phyloP scores from a whole-genome alignment of 2,329 filamentous ascomycete genomes.

The Byssochlamys sp. region DNA sequence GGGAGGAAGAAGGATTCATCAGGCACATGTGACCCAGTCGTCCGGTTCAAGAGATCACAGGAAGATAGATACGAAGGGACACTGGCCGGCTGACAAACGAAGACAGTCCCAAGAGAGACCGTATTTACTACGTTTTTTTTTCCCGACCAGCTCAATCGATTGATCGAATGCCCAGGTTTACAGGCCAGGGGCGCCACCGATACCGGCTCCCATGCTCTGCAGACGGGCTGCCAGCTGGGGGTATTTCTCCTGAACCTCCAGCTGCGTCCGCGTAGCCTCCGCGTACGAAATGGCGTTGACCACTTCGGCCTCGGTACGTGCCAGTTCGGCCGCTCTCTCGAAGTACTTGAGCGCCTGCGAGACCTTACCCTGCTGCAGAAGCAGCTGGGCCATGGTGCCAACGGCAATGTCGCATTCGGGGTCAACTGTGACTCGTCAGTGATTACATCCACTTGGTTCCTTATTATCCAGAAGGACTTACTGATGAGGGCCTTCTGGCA shows the following conservation, averaged over 20 bases:
- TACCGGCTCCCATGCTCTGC: conserved; percentile 46
- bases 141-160: background rate
- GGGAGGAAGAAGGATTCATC: background rate
- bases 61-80: background rate
- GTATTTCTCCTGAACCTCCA: conserved; percentile 83
- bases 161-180: conserved; percentile 13
- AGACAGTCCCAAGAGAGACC: background rate
- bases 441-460: background rate
- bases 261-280: conserved; percentile 89
- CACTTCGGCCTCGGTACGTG: conserved; percentile 87
- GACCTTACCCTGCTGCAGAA: conserved; percentile 95
- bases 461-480: conserved; percentile 43
- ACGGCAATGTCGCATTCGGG: conserved; percentile 98
- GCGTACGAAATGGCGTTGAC: conserved; percentile 94
- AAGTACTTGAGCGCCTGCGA: conserved; percentile 93
- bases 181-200: conserved; percentile 26
- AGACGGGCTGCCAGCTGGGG: conserved; percentile 67
- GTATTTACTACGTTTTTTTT: background rate
- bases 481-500: conserved; percentile 96
- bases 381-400: conserved; percentile 93
- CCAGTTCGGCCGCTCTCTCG: conserved; percentile 87
- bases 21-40: background rate
- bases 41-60: background rate
- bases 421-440: conserved; percentile 57
- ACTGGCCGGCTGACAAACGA: background rate